These are phyloP conservation scores for Phaeosphaeriaceae sp. DNA, from an alignment of 2,329 filamentous ascomycete species.

Conservation along the genomic window DNA sequence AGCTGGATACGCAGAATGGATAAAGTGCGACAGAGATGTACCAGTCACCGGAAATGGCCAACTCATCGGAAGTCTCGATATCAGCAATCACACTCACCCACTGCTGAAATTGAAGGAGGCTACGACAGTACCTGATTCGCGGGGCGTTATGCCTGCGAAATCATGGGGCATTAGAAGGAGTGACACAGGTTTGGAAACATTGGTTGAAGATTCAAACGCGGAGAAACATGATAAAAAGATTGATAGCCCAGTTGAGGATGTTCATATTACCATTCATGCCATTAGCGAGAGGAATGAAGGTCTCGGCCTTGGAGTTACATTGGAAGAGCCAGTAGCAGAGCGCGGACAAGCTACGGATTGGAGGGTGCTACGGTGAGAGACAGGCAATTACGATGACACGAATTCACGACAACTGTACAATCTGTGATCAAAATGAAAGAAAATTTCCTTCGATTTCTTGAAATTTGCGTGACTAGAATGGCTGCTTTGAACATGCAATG, in stretches of 20 bases:
- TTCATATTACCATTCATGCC: too few relatives aligned
- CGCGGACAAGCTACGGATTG: too few relatives aligned
- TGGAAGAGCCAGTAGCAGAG: too few relatives aligned
- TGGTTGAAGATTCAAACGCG: slow-evolving; percentile 10
- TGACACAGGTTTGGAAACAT: slow-evolving; percentile 19
- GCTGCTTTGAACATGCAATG: too few relatives aligned
- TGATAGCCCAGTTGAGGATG: background rate
- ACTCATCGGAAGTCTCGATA: slow-evolving; percentile 5
- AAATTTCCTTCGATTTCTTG: too few relatives aligned
- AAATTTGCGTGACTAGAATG: too few relatives aligned
- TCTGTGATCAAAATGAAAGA: too few relatives aligned
- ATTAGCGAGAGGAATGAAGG: background rate
- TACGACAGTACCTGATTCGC: slow-evolving; percentile 2
- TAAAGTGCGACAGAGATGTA: slow-evolving; percentile 7
- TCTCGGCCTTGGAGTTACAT: too few relatives aligned
- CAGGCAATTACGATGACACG: too few relatives aligned
- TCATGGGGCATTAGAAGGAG: slow-evolving; percentile 11
- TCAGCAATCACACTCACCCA: slow-evolving; percentile 14
- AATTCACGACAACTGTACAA: too few relatives aligned
- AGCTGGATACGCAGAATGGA: slow-evolving; percentile 13
- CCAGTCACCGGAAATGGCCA: slow-evolving; percentile 15
- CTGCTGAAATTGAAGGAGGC: slow-evolving; percentile 1
- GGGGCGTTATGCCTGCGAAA: slow-evolving; percentile 5
- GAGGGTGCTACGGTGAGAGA: too few relatives aligned
- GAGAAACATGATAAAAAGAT: background rate